Evolutionary conservation across 2,329 filamentous ascomycete genomes (phyloP), one percentile per base, ranked within the genome.

Genomic region (Ophiostoma australiae): DNA sequence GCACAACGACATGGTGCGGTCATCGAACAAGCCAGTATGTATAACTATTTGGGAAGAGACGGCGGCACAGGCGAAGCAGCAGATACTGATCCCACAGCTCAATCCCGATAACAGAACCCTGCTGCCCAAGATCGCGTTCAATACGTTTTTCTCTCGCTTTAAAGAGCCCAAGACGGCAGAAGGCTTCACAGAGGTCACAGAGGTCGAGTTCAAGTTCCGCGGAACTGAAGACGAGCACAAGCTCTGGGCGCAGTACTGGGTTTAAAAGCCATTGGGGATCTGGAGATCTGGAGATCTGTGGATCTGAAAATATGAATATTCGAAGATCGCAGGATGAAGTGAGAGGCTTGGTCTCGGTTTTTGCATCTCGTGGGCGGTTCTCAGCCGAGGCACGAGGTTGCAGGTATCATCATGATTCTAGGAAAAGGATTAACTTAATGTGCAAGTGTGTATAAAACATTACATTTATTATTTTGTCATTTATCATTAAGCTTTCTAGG

Each of bases 1-100:
- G 78, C 95, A 99, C 81, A 99, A 99, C 77, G 91, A 97, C 77
- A 87, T 87, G 1, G 91, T 97, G 68, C 87, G 95, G 72, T 88
- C 93, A 1, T 82, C 94, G 76, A 89, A 66, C 35, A 39, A 35
- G 23, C 8, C 20, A 39, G 63, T 66, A 66, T 23, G 63, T 39
- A 52, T 52, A 52, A 3, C 39, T 11, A 41, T 41, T 41, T 41
- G 4, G 39, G 11, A 41, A 13, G 13, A 13, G 39, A 41, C 13
- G 15, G 39, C 39, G 39, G 39, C 13, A 15, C 39, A 41, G 20
- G 15, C 10, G 4, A 58, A 58, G 23, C 27, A 13, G 27, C 6
- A n/a, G 10, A 20, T 2, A 39, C 20, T 39, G 23, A 37, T 66
- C 23, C 20, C 20, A n/a, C 63, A 66, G 63, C 84, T 93, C 81